Percentiles rank a stretch among this genome's conserved stretches.
Evolutionary conservation across 345 rosid species (phyloP).

Genomic region (Carallia brachiata): DNA sequence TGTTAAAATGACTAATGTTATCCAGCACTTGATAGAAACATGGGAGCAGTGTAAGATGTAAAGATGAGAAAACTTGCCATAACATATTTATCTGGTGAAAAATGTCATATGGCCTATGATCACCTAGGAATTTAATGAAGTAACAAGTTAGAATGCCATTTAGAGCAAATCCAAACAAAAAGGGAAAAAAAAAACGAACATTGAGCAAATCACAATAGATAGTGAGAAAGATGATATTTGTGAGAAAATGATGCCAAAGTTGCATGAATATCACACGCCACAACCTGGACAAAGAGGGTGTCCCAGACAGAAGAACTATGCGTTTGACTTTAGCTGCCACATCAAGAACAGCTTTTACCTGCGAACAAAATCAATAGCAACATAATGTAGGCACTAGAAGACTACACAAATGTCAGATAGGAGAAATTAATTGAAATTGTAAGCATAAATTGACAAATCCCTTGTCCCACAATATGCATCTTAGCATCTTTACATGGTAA

Average conservation of each 20-base stretch:
- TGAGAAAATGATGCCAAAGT: constrained; percentile 4
- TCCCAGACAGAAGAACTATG: constrained; percentile 82
- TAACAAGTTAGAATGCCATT: constrained; percentile 32
- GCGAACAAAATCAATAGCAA: constrained; percentile 14
- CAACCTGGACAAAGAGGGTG: constrained; percentile 98
- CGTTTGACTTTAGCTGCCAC: constrained; percentile 72
- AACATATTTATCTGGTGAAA: constrained; percentile 92
- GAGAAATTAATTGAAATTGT: too few species aligned
- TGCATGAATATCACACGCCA: constrained; percentile 24
- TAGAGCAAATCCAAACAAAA: neutral
- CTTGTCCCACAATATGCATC: neutral
- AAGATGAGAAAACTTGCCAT: constrained; percentile 57
- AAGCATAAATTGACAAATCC: neutral
- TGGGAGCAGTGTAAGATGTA: neutral
- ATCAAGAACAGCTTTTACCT: constrained; percentile 79
- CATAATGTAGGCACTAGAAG: neutral
- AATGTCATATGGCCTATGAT: constrained; percentile 90
- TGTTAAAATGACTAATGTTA: constrained; percentile 11
- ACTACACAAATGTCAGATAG: neutral
- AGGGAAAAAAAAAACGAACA: neutral
- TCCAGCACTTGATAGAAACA: constrained; percentile 20
- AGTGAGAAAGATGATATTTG: neutral
- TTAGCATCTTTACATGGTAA: too few species aligned
- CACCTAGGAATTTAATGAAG: constrained; percentile 48
- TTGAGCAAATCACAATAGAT: constrained; percentile 1